These are phyloP conservation scores for Prunus kanzakura DNA, from an alignment of 306 rosid genomes.

Conservation along the genomic window DNA sequence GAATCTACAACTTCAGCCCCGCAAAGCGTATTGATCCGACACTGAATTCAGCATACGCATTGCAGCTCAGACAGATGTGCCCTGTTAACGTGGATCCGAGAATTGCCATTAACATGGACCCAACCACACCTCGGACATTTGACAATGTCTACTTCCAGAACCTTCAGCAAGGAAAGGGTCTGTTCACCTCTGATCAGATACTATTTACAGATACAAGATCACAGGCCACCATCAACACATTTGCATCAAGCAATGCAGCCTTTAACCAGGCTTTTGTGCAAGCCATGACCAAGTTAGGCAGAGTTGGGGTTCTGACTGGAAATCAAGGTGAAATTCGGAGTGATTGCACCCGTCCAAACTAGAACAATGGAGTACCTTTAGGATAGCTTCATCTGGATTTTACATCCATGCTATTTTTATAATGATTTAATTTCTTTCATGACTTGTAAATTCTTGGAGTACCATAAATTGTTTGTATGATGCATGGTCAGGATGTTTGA, in stretches of 20 bases:
- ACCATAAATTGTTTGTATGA: neutral
- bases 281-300: constrained; percentile 37
- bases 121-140: constrained; percentile 28
- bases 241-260: constrained; percentile 29
- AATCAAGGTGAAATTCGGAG: constrained; percentile 29
- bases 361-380: neutral
- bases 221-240: constrained; percentile 13
- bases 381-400: neutral
- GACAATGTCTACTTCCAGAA: constrained; percentile 37
- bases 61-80: constrained; percentile 41
- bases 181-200: constrained; percentile 34
- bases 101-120: constrained; percentile 48
- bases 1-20: constrained; percentile 33
- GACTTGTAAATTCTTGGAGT: neutral
- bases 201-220: constrained; percentile 32
- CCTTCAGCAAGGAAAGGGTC: constrained; percentile 39
- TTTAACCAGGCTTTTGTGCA: constrained; percentile 30
- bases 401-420: neutral
- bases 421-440: neutral
- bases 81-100: constrained; percentile 31
- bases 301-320: constrained; percentile 34
- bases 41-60: constrained; percentile 23
- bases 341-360: constrained; percentile 31
- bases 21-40: constrained; percentile 21
- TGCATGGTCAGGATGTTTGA: neutral